phyloP scores from a whole-genome alignment of 352 stramenopile genomes.

The Elongisporangium anandrum region DNA sequence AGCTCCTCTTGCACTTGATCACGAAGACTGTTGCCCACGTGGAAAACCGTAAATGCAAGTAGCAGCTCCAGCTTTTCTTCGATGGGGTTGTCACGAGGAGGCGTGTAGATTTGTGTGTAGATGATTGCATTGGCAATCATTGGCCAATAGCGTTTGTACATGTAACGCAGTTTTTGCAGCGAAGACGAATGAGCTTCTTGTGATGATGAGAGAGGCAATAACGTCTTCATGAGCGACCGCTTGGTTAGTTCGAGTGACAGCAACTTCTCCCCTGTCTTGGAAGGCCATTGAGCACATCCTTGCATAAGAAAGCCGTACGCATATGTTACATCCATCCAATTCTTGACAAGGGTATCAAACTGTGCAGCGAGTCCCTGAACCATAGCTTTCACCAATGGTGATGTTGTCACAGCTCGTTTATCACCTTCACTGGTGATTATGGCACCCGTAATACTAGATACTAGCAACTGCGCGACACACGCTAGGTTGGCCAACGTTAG shows the following conservation, averaged over 20 bases:
- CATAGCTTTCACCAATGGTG: slow-evolving; percentile 54
- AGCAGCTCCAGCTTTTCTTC: slow-evolving; percentile 17
- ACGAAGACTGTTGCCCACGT: slow-evolving; percentile 36
- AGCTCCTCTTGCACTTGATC: slow-evolving; percentile 38
- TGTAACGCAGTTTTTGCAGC: slow-evolving; percentile 15
- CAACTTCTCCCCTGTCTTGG: slow-evolving; percentile 3
- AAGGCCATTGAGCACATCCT: slow-evolving; percentile 28
- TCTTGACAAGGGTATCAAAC: slow-evolving; percentile 39
- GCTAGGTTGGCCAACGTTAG: slow-evolving; percentile 62
- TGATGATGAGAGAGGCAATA: slow-evolving; percentile 20
- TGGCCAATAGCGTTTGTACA: slow-evolving; percentile 63
- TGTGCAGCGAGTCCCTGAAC: slow-evolving; percentile 33
- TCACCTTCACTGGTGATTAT: slow-evolving; percentile 20
- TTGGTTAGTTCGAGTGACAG: too few relatives aligned
- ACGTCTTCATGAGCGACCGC: slow-evolving; percentile 13
- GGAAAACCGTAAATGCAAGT: slow-evolving; percentile 34
- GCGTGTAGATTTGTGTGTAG: slow-evolving; percentile 22
- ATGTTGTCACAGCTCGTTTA: slow-evolving; percentile 11
- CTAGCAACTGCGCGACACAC: slow-evolving; percentile 50
- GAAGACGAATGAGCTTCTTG: slow-evolving; percentile 4
- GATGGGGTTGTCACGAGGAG: neutral
- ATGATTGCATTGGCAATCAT: slow-evolving; percentile 45
- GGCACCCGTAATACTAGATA: slow-evolving; percentile 31
- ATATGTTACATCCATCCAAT: slow-evolving; percentile 47
- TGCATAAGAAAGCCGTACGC: slow-evolving; percentile 46